Evolutionary conservation across 2,329 filamentous ascomycete species (phyloP), one percentile per base, ranked within the genome.

Genomic region (Penicillium sp.): DNA sequence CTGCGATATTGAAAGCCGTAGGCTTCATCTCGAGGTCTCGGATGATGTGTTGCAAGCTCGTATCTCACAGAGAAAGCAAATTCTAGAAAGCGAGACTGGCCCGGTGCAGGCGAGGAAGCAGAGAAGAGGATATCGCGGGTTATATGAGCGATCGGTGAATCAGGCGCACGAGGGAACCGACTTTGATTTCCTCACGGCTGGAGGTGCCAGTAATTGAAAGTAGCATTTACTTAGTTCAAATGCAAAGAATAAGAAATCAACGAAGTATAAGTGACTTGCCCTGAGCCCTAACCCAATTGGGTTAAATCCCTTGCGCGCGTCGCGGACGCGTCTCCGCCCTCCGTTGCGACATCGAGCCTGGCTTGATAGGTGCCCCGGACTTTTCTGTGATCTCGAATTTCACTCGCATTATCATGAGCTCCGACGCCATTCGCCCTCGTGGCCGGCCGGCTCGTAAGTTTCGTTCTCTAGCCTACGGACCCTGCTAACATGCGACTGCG

Each of bases 391-490:
- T 36, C 42, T 45, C n/a, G 41, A 48, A 28, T 22, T 20, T 27
- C 24, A 27, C 8, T 33, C 10, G 36, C 20, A 11, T 51, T 33
- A 49, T 44, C 51, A 75, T 74, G 72, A 65, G 64, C 52, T 66
- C 60, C 43, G 71, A 74, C 57, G 58, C 61, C 45, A 61, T 68
- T 49, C 68, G 68, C 53, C 69, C 72, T 33, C 67, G 73, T 53
- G 72, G 68, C 54, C 64, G 72, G 50, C 73, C 73, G 57, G 79
- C 79, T 63, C 79, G 78, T 81, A 67, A 68, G 77, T 70, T 36
- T 14, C 28, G 11, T 44, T 28, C 30, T 11, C 13, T 27, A n/a
- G 33, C 47, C 11, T 24, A 41, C 31, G 38, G 24, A 13, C n/a
- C 3, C 49, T 43, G 47, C 57, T 61, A 38, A 60, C 27, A 39